Evolutionary conservation across 1,284 basidiomycete species (phyloP).

Genomic region (Ceratobasidium sp.): DNA sequence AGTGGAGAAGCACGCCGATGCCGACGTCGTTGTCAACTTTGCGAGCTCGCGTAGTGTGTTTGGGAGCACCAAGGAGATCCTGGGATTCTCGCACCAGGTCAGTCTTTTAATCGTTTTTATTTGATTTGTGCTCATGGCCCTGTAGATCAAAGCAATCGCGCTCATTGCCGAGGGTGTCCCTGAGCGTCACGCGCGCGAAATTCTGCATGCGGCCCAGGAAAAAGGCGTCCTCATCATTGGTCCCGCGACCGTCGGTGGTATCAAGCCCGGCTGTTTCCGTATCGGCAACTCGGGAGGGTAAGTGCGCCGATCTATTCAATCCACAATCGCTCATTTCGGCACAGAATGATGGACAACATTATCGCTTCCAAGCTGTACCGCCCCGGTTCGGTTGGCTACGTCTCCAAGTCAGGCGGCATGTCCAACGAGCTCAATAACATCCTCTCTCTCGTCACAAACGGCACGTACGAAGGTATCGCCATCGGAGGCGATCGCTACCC

Average conservation of each 20-base stretch:
- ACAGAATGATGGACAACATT: slow-evolving; percentile 99
- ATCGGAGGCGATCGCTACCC: slow-evolving; percentile 99
- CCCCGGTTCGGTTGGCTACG: slow-evolving; percentile 96
- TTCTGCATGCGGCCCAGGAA: slow-evolving; percentile 87
- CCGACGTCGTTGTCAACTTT: slow-evolving; percentile 99
- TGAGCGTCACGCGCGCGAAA: slow-evolving; percentile 96
- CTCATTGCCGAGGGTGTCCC: slow-evolving; percentile 99
- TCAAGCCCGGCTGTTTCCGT: slow-evolving; percentile 99
- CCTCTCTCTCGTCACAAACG: slow-evolving; percentile 95
- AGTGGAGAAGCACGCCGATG: slow-evolving; percentile 94
- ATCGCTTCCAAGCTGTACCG: slow-evolving; percentile 99
- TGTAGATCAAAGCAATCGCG: slow-evolving; percentile 81
- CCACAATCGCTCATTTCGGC: slow-evolving; percentile 7
- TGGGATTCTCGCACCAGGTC: slow-evolving; percentile 67
- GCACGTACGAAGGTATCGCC: slow-evolving; percentile 99
- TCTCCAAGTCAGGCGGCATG: slow-evolving; percentile 99
- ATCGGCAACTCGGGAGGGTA: slow-evolving; percentile 98
- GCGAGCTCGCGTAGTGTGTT: slow-evolving; percentile 95
- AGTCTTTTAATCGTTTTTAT: not conserved
- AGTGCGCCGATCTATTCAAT: slow-evolving; percentile 51
- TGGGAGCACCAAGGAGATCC: slow-evolving; percentile 91
- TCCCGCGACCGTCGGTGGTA: slow-evolving; percentile 98
- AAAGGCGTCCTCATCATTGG: slow-evolving; percentile 96
- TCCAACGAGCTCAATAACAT: slow-evolving; percentile 99
- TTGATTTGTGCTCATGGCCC: slow-evolving; percentile 50